These are phyloP conservation scores for Echria macrotheca DNA, from an alignment of 495 filamentous ascomycete species.

Conservation along the genomic window DNA sequence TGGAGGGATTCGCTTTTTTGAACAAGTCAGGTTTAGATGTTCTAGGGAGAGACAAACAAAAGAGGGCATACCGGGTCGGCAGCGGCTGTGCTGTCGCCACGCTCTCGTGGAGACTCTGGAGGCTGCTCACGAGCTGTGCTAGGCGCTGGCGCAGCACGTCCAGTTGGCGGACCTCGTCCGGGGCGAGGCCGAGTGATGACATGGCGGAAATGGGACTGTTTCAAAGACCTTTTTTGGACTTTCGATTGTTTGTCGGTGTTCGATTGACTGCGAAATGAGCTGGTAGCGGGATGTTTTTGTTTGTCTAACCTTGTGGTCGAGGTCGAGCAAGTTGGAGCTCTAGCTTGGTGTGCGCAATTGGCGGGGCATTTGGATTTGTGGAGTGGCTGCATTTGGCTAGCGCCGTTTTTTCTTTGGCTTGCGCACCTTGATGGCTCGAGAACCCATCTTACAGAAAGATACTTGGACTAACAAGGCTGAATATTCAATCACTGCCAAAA, in stretches of 20 bases:
- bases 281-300: background rate
- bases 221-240: background rate
- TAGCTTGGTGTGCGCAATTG: background rate
- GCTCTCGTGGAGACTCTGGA: conserved; percentile 52
- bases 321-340: background rate
- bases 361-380: too few relatives aligned
- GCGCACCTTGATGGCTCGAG: conserved; percentile 1
- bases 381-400: conserved; percentile 3
- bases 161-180: conserved; percentile 65
- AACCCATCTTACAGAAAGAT: background rate
- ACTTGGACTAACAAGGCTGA: too few relatives aligned
- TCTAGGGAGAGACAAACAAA: too few relatives aligned
- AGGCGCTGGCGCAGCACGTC: conserved; percentile 71
- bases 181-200: conserved; percentile 42
- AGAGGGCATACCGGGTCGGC: conserved; percentile 29
- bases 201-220: conserved; percentile 24
- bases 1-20: conserved; percentile 70
- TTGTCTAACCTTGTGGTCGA: too few relatives aligned
- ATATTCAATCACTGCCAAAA: background rate
- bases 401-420: background rate
- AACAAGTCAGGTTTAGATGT: too few relatives aligned
- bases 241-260: too few relatives aligned
- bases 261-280: background rate
- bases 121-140: conserved; percentile 59
- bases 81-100: conserved; percentile 31